Percentiles rank a stretch among this genome's conserved stretches.
These are phyloP conservation scores for Blastobotrys terrestris DNA, from an alignment of 805 yeast species.

Conservation along the genomic window DNA sequence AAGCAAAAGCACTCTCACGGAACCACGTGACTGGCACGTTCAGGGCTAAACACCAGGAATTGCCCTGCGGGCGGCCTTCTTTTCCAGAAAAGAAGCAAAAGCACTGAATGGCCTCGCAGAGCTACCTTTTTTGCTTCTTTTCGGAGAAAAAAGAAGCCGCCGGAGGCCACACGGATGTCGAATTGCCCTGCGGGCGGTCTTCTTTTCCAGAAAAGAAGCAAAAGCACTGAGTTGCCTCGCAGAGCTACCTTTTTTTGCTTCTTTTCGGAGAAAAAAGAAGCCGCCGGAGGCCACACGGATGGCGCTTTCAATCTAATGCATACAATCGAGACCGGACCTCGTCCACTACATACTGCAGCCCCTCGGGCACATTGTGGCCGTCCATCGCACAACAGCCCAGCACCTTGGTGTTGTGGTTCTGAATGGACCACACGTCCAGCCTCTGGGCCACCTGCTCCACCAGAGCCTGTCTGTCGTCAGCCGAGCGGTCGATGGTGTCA, in stretches of 20 bases:
- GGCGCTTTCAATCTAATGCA: slow-evolving; percentile 24
- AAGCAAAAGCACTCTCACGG: too few relatives aligned
- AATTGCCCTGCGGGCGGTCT: too few relatives aligned
- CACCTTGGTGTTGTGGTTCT: slow-evolving; percentile 38
- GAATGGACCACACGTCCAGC: slow-evolving; percentile 19
- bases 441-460: slow-evolving; percentile 11
- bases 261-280: too few relatives aligned
- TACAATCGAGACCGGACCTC: slow-evolving; percentile 39
- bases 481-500: slow-evolving; percentile 43
- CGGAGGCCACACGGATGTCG: too few relatives aligned
- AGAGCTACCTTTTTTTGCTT: not conserved
- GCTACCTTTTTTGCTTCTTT: too few relatives aligned
- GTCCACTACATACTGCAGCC: slow-evolving; percentile 39
- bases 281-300: too few relatives aligned
- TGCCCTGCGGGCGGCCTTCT: too few relatives aligned
- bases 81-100: too few relatives aligned
- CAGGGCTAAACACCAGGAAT: too few relatives aligned
- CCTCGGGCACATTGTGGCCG: slow-evolving; percentile 36
- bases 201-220: not conserved
- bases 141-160: too few relatives aligned
- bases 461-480: slow-evolving; percentile 9
- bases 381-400: slow-evolving; percentile 46
- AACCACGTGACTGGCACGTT: too few relatives aligned
- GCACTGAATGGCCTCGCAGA: too few relatives aligned
- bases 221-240: not conserved